A percentile compares a stretch with the other conserved stretches of the same genome.
phyloP scores from a whole-genome alignment of 129 eudicot genomes.

The Pseudognaphalium luteoalbum region DNA sequence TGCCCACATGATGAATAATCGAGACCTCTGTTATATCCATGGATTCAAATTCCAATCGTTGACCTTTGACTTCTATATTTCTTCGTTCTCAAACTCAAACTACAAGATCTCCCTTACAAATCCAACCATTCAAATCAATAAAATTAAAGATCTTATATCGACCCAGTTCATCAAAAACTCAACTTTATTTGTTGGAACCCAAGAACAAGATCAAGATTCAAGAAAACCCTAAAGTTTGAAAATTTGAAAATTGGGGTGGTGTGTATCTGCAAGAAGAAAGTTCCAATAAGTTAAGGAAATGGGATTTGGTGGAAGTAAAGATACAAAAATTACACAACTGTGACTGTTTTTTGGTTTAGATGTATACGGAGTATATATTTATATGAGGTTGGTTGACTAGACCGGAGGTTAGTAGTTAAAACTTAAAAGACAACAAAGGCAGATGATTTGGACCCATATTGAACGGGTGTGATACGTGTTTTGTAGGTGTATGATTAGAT shows the following conservation, averaged over 20 bases:
- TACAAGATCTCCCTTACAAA: neutral
- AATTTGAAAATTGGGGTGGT: neutral
- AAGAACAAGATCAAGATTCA: slow-evolving; percentile 1
- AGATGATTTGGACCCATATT: slow-evolving; percentile 2
- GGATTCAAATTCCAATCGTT: slow-evolving; percentile 11
- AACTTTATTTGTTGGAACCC: neutral
- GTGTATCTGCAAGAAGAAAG: neutral
- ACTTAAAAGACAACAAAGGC: neutral
- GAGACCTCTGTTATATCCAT: slow-evolving; percentile 65
- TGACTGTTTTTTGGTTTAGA: neutral
- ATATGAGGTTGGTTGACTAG: neutral
- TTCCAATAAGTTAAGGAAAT: neutral
- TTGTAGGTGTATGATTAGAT: neutral
- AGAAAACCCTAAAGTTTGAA: neutral
- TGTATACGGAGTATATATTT: too few species aligned
- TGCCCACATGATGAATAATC: slow-evolving; percentile 70
- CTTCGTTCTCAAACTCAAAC: slow-evolving; percentile 17
- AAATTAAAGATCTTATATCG: neutral
- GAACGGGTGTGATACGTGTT: slow-evolving; percentile 37
- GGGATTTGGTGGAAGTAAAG: slow-evolving; percentile 14
- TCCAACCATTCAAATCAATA: slow-evolving; percentile 15
- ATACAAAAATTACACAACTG: slow-evolving; percentile 4
- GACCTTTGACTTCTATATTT: slow-evolving; percentile 24
- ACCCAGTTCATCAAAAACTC: slow-evolving; percentile 14
- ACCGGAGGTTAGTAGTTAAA: slow-evolving; percentile 4